These are phyloP conservation scores for Penicillium oxalicum DNA, from an alignment of 2,329 filamentous ascomycete species.

Conservation along the genomic window DNA sequence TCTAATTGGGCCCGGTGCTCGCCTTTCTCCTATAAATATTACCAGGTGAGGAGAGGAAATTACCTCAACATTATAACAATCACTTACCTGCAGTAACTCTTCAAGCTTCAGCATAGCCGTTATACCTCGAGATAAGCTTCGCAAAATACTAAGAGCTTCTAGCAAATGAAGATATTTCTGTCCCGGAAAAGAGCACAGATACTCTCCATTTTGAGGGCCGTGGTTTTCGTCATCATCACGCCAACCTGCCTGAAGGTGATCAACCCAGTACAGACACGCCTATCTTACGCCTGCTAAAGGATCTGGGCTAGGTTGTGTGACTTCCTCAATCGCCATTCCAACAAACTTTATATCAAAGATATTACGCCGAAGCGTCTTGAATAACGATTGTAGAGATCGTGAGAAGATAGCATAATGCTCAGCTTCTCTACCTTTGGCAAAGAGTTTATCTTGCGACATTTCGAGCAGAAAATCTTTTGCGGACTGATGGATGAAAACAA, in stretches of 20 bases:
- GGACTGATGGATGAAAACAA: slow-evolving; percentile 25
- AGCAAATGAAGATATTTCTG: slow-evolving; percentile 26
- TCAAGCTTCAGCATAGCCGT: slow-evolving; percentile 17
- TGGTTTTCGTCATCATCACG: slow-evolving; percentile 1
- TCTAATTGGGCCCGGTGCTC: no score
- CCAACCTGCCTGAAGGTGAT: slow-evolving; percentile 23
- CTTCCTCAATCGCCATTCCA: not conserved
- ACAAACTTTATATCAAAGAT: not conserved
- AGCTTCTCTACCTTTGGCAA: not conserved
- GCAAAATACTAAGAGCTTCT: slow-evolving; percentile 24
- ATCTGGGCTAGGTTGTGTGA: slow-evolving; percentile 15
- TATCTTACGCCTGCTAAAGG: slow-evolving; percentile 29
- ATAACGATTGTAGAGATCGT: not conserved
- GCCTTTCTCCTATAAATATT: no score
- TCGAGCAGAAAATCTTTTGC: slow-evolving; percentile 18
- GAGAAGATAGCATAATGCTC: not conserved
- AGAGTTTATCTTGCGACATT: slow-evolving; percentile 9
- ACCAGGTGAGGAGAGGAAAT: no score
- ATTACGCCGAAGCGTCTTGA: not conserved
- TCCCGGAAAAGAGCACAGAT: slow-evolving; percentile 16
- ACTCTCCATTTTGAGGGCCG: slow-evolving; percentile 3
- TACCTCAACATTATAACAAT: not conserved
- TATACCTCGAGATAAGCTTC: slow-evolving; percentile 15
- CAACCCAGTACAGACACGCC: slow-evolving; percentile 32
- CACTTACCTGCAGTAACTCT: slow-evolving; percentile 9